These are phyloP conservation scores for Lagenidium sp. DNA, from an alignment of 352 stramenopile species.

Conservation along the genomic window DNA sequence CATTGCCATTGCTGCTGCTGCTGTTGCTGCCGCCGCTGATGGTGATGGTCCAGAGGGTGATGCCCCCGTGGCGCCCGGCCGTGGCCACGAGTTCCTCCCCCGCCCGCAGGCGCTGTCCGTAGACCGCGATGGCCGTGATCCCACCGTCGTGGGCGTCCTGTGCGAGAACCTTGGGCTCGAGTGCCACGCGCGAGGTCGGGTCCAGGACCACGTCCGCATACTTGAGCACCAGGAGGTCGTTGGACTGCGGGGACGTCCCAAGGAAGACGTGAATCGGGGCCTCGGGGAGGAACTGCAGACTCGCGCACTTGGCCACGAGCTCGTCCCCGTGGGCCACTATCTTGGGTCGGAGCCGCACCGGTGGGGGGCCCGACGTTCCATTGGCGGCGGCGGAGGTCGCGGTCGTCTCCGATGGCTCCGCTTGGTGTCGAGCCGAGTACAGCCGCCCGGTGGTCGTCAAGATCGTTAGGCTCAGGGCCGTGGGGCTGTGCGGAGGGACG, in stretches of 20 bases:
- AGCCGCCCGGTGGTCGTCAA: constrained; percentile 41
- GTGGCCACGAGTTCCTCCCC: constrained; percentile 54
- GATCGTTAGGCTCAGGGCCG: constrained; percentile 43
- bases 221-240: constrained; percentile 42
- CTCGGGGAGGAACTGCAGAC: constrained; percentile 32
- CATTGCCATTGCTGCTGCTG: constrained; percentile 1
- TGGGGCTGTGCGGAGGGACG: constrained; percentile 19
- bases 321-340: constrained; percentile 38
- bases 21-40: constrained; percentile 11
- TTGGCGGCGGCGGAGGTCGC: not conserved
- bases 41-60: constrained; percentile 65
- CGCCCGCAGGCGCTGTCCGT: constrained; percentile 27
- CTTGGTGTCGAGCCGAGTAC: constrained; percentile 32
- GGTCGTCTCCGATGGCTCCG: constrained; percentile 5
- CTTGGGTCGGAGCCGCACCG: constrained; percentile 22
- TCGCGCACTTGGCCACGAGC: constrained; percentile 23
- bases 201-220: constrained; percentile 41
- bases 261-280: constrained; percentile 44
- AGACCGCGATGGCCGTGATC: constrained; percentile 36
- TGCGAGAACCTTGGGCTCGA: constrained; percentile 42
- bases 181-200: constrained; percentile 31
- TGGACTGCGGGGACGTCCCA: constrained; percentile 18
- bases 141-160: constrained; percentile 45
- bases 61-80: constrained; percentile 41
- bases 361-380: not conserved